phyloP scores from a whole-genome alignment of 345 rosid genomes.

The Barbarea vulgaris region DNA sequence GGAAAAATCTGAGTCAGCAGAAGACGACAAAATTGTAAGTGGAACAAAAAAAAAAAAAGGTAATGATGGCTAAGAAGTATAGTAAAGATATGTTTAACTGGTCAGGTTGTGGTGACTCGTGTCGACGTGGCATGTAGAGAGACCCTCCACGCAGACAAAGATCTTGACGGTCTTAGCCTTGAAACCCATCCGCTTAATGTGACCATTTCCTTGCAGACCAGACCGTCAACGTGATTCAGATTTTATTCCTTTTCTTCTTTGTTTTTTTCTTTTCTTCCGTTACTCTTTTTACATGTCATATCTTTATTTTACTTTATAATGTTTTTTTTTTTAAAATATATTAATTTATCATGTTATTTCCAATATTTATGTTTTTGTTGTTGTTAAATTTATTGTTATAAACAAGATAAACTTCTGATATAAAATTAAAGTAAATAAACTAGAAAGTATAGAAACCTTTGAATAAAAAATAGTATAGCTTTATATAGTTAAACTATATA shows the following conservation, averaged over 20 bases:
- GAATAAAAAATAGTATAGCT: no score
- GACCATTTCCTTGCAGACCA: conserved; percentile 36
- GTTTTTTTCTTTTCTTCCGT: background rate
- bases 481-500: no score
- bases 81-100: conserved; percentile 6
- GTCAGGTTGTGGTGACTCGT: conserved; percentile 10
- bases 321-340: no score
- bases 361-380: background rate
- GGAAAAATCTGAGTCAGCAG: conserved; percentile 23
- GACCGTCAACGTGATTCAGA: conserved; percentile 36
- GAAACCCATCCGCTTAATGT: conserved; percentile 8
- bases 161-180: conserved; percentile 23
- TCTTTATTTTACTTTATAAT: background rate
- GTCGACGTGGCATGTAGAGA: background rate
- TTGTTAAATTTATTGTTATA: background rate
- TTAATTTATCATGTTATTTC: no score
- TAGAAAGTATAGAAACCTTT: no score
- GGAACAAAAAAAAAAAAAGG: background rate
- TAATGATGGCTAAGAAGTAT: conserved; percentile 1
- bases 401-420: no score
- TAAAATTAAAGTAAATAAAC: no score
- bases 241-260: background rate
- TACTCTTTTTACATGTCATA: background rate
- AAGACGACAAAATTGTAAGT: conserved; percentile 35
- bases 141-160: conserved; percentile 12